Evolutionary conservation across 75 land plant genomes (phyloP), one percentile per base, ranked within the genome.

Genomic region (Ceratopteris richardii): DNA sequence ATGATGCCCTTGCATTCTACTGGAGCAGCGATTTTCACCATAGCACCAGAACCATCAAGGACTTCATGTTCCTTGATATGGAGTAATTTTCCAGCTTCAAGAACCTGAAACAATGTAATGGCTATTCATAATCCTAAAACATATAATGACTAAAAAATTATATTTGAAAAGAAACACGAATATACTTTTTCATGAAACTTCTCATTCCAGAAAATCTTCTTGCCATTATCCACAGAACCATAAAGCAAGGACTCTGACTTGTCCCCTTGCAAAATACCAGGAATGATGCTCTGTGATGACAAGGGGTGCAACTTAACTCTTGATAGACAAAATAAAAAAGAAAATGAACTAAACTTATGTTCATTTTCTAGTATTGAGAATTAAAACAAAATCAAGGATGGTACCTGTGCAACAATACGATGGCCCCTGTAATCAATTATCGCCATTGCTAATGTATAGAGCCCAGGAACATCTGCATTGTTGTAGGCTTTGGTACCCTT

Each of bases 1-100:
- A 95, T 83, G 74, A 95, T 95, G 24, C 99, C 99, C 81, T 95
- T 95, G 82, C 99, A 90, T 59, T 95, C 99, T 28, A 95, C 99
- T 50, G 99, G 96, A 29, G 96, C 99, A 68, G 98, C 97, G 65
- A 95, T 69, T 26, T 78, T 90, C 36, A 90, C 66, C 33, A 33
- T 56, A 66, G 73, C 80, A 17, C 86, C 91, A 77, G 88, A 75
- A 31, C 82, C 99, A 84, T 95, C 99, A 51, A 82, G 44, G 9
- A 95, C 96, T 25, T 67, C 52, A 60, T 95, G 99, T 43, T 90
- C 96, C 62, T 95, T 95, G 36, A 90, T 56, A 57, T 90, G 99
- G 16, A 95, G 79, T 27, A 71, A 68, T 42, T 86, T 90, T n/a
- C 88, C 96, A 68, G 96, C 99, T 60, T 90, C 88, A 24, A 84